These are phyloP conservation scores for Spathaspora hagerdaliae DNA, from an alignment of 805 yeast species.

Conservation along the genomic window DNA sequence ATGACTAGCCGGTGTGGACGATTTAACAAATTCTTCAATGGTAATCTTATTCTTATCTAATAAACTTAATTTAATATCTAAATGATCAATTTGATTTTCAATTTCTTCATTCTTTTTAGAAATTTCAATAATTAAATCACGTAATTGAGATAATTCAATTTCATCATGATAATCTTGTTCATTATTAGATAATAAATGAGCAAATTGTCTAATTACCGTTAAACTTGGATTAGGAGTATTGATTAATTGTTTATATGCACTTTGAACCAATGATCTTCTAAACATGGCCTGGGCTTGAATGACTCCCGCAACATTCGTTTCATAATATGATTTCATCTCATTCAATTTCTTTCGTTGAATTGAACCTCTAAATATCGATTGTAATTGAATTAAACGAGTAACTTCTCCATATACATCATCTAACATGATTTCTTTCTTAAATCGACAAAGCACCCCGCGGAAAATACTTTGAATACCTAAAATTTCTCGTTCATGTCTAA, in stretches of 20 bases:
- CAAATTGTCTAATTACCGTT: slow-evolving; percentile 70
- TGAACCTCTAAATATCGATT: slow-evolving; percentile 51
- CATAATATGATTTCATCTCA: slow-evolving; percentile 45
- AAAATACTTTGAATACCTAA: slow-evolving; percentile 51
- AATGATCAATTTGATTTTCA: slow-evolving; percentile 69
- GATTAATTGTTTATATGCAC: slow-evolving; percentile 70
- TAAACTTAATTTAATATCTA: slow-evolving; percentile 74
- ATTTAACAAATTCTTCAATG: slow-evolving; percentile 62
- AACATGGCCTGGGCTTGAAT: slow-evolving; percentile 72
- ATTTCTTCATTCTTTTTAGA: slow-evolving; percentile 68
- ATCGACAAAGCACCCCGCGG: slow-evolving; percentile 63
- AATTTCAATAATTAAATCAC: slow-evolving; percentile 65
- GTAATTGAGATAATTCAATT: slow-evolving; percentile 57
- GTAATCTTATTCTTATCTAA: slow-evolving; percentile 77
- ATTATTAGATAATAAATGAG: slow-evolving; percentile 66
- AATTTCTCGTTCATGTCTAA: slow-evolving; percentile 20
- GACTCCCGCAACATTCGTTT: slow-evolving; percentile 51
- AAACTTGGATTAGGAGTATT: slow-evolving; percentile 74
- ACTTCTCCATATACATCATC: slow-evolving; percentile 50
- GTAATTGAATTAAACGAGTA: slow-evolving; percentile 42
- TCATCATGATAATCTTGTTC: slow-evolving; percentile 76
- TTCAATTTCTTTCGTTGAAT: slow-evolving; percentile 32
- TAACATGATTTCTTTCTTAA: slow-evolving; percentile 47
- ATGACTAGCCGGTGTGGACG: slow-evolving; percentile 27
- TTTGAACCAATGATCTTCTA: slow-evolving; percentile 62